These are phyloP conservation scores for Carpinus fangiana DNA, from an alignment of 306 rosid species.

Conservation along the genomic window DNA sequence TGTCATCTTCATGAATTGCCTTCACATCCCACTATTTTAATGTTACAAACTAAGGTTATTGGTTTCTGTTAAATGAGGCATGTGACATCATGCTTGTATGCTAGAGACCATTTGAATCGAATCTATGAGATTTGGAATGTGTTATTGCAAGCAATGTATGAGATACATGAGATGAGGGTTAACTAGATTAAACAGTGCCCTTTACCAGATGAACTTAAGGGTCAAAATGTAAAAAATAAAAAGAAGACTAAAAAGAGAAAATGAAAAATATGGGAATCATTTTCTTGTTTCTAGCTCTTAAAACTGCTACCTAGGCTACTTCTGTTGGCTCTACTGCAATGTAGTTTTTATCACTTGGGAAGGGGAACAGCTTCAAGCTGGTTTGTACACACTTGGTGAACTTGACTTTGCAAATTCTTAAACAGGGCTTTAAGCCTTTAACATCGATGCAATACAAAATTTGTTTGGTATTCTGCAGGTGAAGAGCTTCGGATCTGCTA, in stretches of 20 bases:
- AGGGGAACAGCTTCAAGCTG: not conserved
- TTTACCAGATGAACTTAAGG: not conserved
- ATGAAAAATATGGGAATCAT: not conserved
- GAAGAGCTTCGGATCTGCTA: slow-evolving; percentile 97
- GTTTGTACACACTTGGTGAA: not conserved
- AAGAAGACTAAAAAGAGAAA: not conserved
- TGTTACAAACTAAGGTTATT: not conserved
- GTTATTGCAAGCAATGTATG: not conserved
- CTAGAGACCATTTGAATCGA: not conserved
- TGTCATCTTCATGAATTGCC: too few relatives aligned
- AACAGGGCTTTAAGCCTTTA: not conserved
- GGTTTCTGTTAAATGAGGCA: not conserved
- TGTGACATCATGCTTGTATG: not conserved
- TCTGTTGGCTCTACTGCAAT: not conserved
- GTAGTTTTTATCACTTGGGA: not conserved
- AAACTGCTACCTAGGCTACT: not conserved
- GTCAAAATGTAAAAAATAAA: not conserved
- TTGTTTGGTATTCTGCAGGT: slow-evolving; percentile 39
- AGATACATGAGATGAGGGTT: not conserved
- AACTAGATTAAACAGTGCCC: not conserved
- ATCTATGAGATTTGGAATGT: not conserved
- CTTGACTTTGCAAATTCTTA: not conserved
- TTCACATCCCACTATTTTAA: not conserved
- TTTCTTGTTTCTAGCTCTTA: not conserved
- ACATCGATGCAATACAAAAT: not conserved